Percentiles rank a stretch among this genome's conserved stretches.
Conservation (phyloP, 306 rosid genomes). For the Vachellia pachyceras region DNA sequence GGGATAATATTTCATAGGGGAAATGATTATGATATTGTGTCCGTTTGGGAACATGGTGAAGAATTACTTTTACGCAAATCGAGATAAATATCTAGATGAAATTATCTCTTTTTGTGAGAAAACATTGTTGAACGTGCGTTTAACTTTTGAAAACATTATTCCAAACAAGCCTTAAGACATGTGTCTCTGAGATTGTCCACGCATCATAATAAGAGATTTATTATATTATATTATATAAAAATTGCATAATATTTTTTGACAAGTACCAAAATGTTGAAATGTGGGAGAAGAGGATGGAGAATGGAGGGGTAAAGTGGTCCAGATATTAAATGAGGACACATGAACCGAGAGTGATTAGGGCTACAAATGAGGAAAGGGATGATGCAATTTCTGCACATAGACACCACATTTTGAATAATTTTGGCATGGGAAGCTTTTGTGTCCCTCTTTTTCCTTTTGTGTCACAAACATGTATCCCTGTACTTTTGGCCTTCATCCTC, state of each 20-base stretch:
- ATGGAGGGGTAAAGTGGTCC: neutral
- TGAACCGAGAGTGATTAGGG: conserved; percentile 7
- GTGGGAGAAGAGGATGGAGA: neutral
- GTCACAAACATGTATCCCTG: neutral
- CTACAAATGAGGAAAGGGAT: conserved; percentile 8
- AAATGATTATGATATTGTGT: neutral
- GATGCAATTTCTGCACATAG: conserved; percentile 21
- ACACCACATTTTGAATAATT: neutral
- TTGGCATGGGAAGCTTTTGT: neutral
- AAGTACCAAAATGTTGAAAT: neutral
- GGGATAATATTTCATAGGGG: neutral
- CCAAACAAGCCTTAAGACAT: no score
- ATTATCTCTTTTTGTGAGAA: no score
- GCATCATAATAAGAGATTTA: neutral
- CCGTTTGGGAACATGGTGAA: no score
- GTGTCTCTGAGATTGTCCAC: neutral
- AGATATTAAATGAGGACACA: neutral
- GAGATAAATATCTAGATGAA: no score
- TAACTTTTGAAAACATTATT: no score
- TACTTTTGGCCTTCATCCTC: neutral
- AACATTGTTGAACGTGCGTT: no score
- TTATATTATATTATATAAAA: neutral
- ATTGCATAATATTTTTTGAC: neutral
- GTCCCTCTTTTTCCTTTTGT: neutral
- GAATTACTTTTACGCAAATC: no score